Conservation (phyloP, 164 flowering plant species). For the Vitis rupestris region DNA sequence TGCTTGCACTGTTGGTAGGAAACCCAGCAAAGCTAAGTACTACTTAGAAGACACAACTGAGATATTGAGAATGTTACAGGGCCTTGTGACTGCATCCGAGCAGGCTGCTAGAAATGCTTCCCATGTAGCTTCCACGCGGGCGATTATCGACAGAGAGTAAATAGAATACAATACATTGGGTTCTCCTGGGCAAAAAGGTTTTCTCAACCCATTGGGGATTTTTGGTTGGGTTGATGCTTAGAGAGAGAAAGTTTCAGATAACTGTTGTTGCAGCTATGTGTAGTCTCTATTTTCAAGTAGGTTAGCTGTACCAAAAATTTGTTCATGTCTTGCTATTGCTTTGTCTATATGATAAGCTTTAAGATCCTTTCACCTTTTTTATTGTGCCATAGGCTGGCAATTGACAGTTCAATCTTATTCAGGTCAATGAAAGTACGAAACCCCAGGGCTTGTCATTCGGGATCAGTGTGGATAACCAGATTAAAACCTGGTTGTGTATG, state of each 20-base stretch:
- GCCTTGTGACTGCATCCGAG: slow-evolving; percentile 42
- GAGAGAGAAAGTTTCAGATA: too few species aligned
- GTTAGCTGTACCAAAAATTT: not conserved
- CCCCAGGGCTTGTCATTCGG: too few species aligned
- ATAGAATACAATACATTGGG: not conserved
- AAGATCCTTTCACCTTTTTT: not conserved
- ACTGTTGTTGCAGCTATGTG: too few species aligned
- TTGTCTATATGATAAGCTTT: not conserved
- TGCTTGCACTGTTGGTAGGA: slow-evolving; percentile 61
- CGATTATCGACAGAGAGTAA: slow-evolving; percentile 14
- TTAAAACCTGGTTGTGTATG: too few species aligned
- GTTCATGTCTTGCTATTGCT: slow-evolving; percentile 1
- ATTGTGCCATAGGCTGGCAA: not conserved
- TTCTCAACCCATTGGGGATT: not conserved
- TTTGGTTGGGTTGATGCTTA: not conserved
- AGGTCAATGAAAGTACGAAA: not conserved
- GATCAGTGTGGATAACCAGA: too few species aligned
- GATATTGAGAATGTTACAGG: slow-evolving; percentile 52
- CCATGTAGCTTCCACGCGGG: slow-evolving; percentile 13
- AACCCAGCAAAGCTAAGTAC: slow-evolving; percentile 61
- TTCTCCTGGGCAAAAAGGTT: not conserved
- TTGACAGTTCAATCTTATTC: too few species aligned
- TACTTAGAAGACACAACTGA: slow-evolving; percentile 52
- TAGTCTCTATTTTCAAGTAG: too few species aligned
- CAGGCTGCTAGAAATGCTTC: slow-evolving; percentile 25